Evolutionary conservation across 805 yeast genomes (phyloP).

Genomic region (Maudiozyma saulgeensis): DNA sequence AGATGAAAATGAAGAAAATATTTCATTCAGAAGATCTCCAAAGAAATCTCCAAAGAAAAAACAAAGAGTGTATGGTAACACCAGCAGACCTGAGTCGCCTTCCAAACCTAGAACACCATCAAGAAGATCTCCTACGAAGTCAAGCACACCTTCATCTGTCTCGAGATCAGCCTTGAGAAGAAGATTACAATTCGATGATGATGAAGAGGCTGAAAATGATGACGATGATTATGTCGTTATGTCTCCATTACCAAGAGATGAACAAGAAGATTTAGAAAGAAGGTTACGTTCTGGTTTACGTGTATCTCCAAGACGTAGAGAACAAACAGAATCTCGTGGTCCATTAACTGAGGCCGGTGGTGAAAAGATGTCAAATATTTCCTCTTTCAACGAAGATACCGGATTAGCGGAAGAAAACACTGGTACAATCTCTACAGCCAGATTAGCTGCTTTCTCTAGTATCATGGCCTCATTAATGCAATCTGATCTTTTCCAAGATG

Average conservation of each 20-base stretch:
- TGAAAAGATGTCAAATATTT: constrained; percentile 15
- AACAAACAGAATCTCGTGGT: constrained; percentile 7
- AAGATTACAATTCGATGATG: constrained; percentile 19
- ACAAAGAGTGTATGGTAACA: constrained; percentile 12
- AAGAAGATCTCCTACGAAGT: constrained; percentile 5
- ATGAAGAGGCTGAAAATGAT: constrained; percentile 30
- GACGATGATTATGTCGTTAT: constrained; percentile 12
- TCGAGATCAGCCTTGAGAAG: constrained; percentile 10
- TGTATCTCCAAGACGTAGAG: constrained; percentile 25
- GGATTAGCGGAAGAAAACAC: constrained; percentile 9
- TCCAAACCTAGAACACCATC: constrained; percentile 10
- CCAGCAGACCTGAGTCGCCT: constrained; percentile 13
- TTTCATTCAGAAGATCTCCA: constrained; percentile 16
- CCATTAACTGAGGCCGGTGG: constrained; percentile 21
- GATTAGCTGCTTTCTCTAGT: constrained; percentile 39
- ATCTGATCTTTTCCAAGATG: constrained; percentile 36
- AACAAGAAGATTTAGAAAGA: constrained; percentile 24
- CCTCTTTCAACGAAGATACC: constrained; percentile 10
- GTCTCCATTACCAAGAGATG: constrained; percentile 23
- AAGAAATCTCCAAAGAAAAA: constrained; percentile 29
- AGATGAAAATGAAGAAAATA: constrained; percentile 14
- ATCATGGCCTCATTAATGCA: constrained; percentile 40
- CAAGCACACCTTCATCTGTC: constrained; percentile 1
- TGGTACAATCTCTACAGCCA: constrained; percentile 39
- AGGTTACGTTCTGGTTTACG: constrained; percentile 22